Base-by-base conservation (phyloP, 257 asterid species). In the Jasminum sambac region DNA sequence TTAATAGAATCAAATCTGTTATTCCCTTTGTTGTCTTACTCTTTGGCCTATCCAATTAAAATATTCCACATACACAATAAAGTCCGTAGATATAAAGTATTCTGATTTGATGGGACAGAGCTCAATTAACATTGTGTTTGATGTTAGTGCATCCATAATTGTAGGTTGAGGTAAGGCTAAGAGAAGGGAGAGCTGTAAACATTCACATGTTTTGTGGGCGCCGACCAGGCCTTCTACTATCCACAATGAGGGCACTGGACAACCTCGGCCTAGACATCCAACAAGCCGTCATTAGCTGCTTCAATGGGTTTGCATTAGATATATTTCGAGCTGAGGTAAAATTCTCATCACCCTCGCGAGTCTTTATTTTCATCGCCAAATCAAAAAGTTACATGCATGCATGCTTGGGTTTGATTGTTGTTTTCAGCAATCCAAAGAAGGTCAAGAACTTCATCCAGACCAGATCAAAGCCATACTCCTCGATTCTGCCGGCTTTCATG, bases 401-500 rank as follows among this genome's bases (percentile, higher is more conserved):
- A 30, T 30, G 1, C 36, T 4, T 30, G 4, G 4, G 36, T 30
- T 30, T 30, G 36, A 30, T 30, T 71, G 2, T 34, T 59, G 17
- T 42, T 5, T 19, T 55, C 87, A 95, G 99, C 98, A 89, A 89
- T 85, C 91, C 81, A 83, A 80, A 55, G 98, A 91, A 64, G 90
- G 92, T 17, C 88, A 84, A 74, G 96, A 90, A 8, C 76, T 90
- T 14, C 87, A 83, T 63, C 92, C 96, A 0, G 96, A 92, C 65
- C 95, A 90, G 11, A 92, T 92, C 84, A 90, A 88, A 77, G 90
- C 96, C 13, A 78, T 81, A 64, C 90, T 90, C 38, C 69, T 92
- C 71, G 96, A 92, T 38, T 82, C 95, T n/a, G 95, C 96, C 63
- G 96, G 95, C 76, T 90, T 85, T 76, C 89, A 76, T 48, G 94